Evolutionary conservation across 2,329 filamentous ascomycete genomes (phyloP), one percentile per base, ranked within the genome.

Genomic region (Paraconiothyrium sp.): DNA sequence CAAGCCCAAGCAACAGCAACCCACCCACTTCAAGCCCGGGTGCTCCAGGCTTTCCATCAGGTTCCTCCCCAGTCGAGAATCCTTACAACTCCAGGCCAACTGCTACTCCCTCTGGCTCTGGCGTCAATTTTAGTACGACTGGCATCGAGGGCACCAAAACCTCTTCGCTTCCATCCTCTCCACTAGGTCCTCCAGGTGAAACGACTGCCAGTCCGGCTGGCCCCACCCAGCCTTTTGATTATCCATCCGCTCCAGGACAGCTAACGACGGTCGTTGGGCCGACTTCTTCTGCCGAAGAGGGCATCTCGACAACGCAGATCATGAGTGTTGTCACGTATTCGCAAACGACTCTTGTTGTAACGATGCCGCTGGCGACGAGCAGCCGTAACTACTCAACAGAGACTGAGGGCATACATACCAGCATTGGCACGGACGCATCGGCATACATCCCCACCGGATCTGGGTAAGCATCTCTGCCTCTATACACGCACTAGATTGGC

Each of bases 241-340:
- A 27, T 30, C 13, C 48, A n/a, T 22, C 32, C 16, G n/a, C 27
- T 20, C 44, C 54, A 35, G 30, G 9, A n/a, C 16, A 16, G 9
- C 41, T 27, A 41, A 27, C 7, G 10, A 48, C 54, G 6, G 39
- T 34, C 14, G 3, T 6, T 54, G 7, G 13, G 43, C 63, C 69
- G 13, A 58, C 51, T 24, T 64, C 54, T 16, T 34, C 54, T 8
- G 60, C 68, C 49, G 52, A 56, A 30, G 63, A 56, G 35, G 50
- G 47, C 34, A 65, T 57, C 58, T 68, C 66, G 56, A 73, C 70
- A 57, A 69, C 64, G 64, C 63, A 61, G 30, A 63, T 74, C 55
- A 74, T 70, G 54, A 74, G 68, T 65, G 64, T 67, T 60, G 47
- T 71, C 59, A 73, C 67, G 35, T 61, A 67, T 35, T 66, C 67